Evolutionary conservation across 163 green algal species (phyloP), one percentile per base, ranked within the genome.

Genomic region (Scenedesmus sp.): DNA sequence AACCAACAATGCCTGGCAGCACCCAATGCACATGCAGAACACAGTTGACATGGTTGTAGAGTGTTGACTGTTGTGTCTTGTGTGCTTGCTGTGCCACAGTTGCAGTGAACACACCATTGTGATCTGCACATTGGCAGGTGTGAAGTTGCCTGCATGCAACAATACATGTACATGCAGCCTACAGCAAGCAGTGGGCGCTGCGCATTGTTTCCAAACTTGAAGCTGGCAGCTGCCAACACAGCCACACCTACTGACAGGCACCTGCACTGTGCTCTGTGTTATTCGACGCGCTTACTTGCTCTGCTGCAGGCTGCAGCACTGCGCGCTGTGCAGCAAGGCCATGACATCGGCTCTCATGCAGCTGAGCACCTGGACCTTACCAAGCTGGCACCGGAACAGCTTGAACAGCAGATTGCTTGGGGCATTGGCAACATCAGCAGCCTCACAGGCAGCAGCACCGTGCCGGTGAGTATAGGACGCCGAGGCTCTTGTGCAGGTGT

Each of bases 291-390:
- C 59, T 72, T 15, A 12, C 59, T 72, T 7, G 3, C 35, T 78
- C n/a, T 33, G 20, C 33, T 85, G 44, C 51, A 87, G 83, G 83
- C 56, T 10, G 83, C 59, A 22, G 56, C 59, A n/a, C 40, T 43
- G 7, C 56, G 53, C 2, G 35, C 35, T 30, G 35, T 88, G 59
- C 44, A 43, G 12, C 33, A 81, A 24, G 83, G 83, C n/a, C 83
- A 88, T 59, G 83, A 88, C 22, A 37, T 88, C 30, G 83, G 83
- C 83, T 88, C 83, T 4, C 83, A 88, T 81, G 83, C 83, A 56
- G 83, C 83, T n/a, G 37, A 88, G 56, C 83, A 88, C 35, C 15
- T 88, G 42, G 22, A 44, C 24, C 59, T 88, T 4, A 80, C 56
- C 3, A 80, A 81, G 26, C 59, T 88, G 35, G 59, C 37, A 13